Evolutionary conservation across 306 rosid genomes (phyloP), one percentile per base, ranked within the genome.

Genomic region (Fagus crenata): DNA sequence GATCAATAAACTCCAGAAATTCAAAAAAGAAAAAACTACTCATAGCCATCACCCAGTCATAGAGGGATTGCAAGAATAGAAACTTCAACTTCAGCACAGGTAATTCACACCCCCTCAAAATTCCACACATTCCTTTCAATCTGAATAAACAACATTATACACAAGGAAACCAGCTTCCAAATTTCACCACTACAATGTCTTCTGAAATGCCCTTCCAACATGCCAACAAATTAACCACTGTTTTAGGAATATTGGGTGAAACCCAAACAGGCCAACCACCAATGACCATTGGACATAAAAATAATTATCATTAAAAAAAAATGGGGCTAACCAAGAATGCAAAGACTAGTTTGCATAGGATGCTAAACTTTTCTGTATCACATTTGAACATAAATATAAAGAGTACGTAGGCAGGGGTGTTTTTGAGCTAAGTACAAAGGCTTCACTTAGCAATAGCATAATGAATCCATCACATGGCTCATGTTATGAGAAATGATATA

Each of bases 401-500:
- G 41, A 63, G 22, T 33, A 63, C 3, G 37, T 63, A 36, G 22
- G 42, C 41, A 14, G 43, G 43, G 8, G 42, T 3, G 12, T 5
- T 14, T 14, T 63, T 63, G 42, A 63, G 69, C 69, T 63, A 63
- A 58, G 39, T 18, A 78, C 43, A 71, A 79, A 63, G 49, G 15
- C 78, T 54, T 73, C 69, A 49, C 82, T 18, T 18, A 64, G 60
- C 37, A 77, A 78, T 28, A 39, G 36, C n/a, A 41, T 28, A 56
- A 41, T 14, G 71, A 3, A 7, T 41, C 46, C 71, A 65, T n/a
- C 14, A 31, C 37, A 70, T 6, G 14, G 53, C 35, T 70, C 74
- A 46, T 22, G 22, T 28, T 12, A 49, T 28, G 7, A 28, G 37
- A 70, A 81, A 54, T 4, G 32, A 77, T 53, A 61, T 61, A 73